phyloP scores from a whole-genome alignment of 2,329 filamentous ascomycete genomes.

The Mollisia scopiformis region DNA sequence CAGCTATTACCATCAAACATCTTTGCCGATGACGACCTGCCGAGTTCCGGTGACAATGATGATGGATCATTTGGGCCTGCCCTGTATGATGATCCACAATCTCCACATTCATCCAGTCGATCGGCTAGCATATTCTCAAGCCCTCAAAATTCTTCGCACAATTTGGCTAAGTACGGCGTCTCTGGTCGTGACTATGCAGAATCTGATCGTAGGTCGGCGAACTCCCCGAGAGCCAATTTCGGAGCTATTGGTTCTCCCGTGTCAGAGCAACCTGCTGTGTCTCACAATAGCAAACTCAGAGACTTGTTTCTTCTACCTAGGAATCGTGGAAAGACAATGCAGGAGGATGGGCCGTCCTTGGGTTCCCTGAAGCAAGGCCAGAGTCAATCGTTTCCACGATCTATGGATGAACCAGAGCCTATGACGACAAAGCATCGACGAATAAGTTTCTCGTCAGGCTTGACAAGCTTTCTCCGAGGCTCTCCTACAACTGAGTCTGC shows the following conservation, averaged over 20 bases:
- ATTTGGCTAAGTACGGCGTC: constrained; percentile 54
- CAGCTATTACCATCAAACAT: constrained; percentile 72
- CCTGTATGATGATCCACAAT: constrained; percentile 54
- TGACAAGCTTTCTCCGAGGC: constrained; percentile 46
- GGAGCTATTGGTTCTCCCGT: constrained; percentile 35
- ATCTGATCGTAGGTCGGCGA: constrained; percentile 30
- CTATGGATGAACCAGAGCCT: constrained; percentile 57
- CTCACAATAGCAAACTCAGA: constrained; percentile 47
- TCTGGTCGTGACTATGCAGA: constrained; percentile 31
- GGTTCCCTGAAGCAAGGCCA: constrained; percentile 73
- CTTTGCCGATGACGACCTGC: constrained; percentile 61
- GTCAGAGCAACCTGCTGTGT: constrained; percentile 46
- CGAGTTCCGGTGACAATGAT: constrained; percentile 40
- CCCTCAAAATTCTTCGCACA: constrained; percentile 62
- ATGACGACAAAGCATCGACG: constrained; percentile 54
- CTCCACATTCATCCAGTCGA: constrained; percentile 60
- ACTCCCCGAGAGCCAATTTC: constrained; percentile 32
- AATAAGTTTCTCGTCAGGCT: constrained; percentile 59
- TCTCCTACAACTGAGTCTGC: constrained; percentile 27
- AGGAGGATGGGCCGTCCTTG: constrained; percentile 64
- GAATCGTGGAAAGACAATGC: constrained; percentile 61
- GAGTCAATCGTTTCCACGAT: constrained; percentile 76
- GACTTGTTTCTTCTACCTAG: constrained; percentile 62
- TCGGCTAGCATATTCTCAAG: constrained; percentile 63
- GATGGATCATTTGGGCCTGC: constrained; percentile 31